Evolutionary conservation across 1,284 basidiomycete genomes (phyloP).

Genomic region (Peniophora sp.): DNA sequence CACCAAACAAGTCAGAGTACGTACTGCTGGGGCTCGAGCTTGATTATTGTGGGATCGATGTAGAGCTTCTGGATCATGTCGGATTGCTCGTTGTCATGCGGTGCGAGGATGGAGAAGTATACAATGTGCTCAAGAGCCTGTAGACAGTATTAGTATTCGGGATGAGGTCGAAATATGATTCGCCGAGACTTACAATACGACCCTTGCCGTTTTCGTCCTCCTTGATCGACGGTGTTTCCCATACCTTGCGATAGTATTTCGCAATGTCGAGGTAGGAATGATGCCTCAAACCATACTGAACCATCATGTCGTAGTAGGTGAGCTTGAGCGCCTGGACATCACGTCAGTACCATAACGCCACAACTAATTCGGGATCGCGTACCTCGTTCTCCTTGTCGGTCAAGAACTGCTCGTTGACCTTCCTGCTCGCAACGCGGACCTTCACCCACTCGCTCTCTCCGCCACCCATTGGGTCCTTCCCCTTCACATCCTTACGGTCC

Average conservation of each 20-base stretch:
- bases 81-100: constrained; percentile 95
- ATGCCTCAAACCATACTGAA: constrained; percentile 84
- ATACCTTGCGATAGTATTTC: constrained; percentile 93
- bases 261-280: constrained; percentile 89
- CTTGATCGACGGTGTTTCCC: constrained; percentile 92
- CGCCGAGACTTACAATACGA: constrained; percentile 48
- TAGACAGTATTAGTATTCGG: constrained; percentile 7
- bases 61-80: constrained; percentile 92
- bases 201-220: constrained; percentile 70
- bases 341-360: constrained; percentile 7
- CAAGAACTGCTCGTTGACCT: constrained; percentile 92
- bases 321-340: constrained; percentile 84
- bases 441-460: constrained; percentile 88
- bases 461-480: constrained; percentile 50
- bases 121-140: constrained; percentile 91
- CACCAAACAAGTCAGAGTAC: constrained; percentile 21
- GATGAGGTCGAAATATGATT: constrained; percentile 1
- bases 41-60: constrained; percentile 68
- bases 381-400: constrained; percentile 87
- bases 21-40: constrained; percentile 83
- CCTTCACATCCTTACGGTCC: constrained; percentile 37
- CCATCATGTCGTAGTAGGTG: constrained; percentile 94
- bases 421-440: constrained; percentile 85
- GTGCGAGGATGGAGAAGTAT: constrained; percentile 89
- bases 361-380: constrained; percentile 15